These are phyloP conservation scores for Penicillium crustosum DNA, from an alignment of 2,329 filamentous ascomycete genomes.

Conservation along the genomic window DNA sequence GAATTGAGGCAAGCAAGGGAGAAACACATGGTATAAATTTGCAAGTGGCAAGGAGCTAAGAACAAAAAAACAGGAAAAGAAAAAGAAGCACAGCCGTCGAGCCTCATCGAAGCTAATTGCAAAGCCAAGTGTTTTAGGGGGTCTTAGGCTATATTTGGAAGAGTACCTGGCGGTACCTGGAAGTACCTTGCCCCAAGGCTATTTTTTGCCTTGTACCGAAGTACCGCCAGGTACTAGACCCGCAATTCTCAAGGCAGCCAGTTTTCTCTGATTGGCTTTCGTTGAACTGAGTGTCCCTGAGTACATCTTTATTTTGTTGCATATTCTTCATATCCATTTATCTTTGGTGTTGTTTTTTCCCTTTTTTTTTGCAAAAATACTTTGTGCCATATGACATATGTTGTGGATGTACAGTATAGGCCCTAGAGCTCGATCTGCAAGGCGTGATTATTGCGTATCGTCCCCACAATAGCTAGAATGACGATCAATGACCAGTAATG, in stretches of 20 bases:
- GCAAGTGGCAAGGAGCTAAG: neutral
- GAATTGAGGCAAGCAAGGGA: conserved; percentile 4
- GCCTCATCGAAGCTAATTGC: conserved; percentile 9
- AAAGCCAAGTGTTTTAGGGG: conserved; percentile 23
- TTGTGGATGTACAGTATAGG: too few species aligned
- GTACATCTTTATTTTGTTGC: too few species aligned
- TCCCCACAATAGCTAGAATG: neutral
- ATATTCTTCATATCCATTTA: too few species aligned
- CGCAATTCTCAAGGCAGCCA: neutral
- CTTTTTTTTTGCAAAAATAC: too few species aligned
- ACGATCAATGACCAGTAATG: neutral
- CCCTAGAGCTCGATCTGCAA: neutral
- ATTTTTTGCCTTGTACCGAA: neutral
- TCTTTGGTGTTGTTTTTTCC: too few species aligned
- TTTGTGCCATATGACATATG: neutral
- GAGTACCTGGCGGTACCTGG: conserved; percentile 6
- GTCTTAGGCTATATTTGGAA: conserved; percentile 6
- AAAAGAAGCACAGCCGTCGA: conserved; percentile 4
- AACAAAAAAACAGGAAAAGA: neutral
- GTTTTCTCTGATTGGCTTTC: neutral
- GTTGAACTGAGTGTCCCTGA: neutral
- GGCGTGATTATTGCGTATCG: neutral
- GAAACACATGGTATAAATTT: conserved; percentile 7
- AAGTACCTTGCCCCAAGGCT: neutral
- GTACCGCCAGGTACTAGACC: conserved; percentile 1